Evolutionary conservation across 2,329 filamentous ascomycete genomes (phyloP), one percentile per base, ranked within the genome.

Genomic region (Fonsecaea pugnacius): DNA sequence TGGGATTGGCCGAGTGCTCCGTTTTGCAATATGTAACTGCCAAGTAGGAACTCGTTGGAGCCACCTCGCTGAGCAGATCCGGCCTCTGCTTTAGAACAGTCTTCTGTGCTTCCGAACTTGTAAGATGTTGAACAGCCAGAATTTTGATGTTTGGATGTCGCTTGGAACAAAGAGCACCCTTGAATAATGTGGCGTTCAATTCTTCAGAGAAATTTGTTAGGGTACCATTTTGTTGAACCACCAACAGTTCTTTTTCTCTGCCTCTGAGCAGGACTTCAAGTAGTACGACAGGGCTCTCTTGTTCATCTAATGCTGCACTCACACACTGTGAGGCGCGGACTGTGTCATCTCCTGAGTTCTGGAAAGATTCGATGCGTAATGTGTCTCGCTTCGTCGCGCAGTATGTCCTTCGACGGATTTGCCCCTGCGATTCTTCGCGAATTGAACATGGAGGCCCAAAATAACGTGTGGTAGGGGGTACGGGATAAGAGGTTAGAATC

Each of bases 401-500:
- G 72, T 86, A 88, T 21, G 85, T 88, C 59, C 82, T 82, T 70
- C 86, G 80, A 62, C 80, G 10, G 75, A 74, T 38, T 77, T 78
- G 35, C 78, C 78, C 33, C 75, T 71, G 51, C 78, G 73, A 72
- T 83, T 84, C 67, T 79, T 61, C 72, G 85, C 83, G 51, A 18
- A 87, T 78, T 27, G 86, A 88, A 72, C 80, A 85, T 58, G 86
- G 86, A 36, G 83, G 78, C 58, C 84, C 83, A 60, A 81, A 79
- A 72, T 88, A 84, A 16, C 78, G 80, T 27, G 84, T 82, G 71
- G 86, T 82, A 32, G 86, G 86, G 38, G 86, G 85, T 16, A 88
- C 77, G 58, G 85, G 84, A 73, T 88, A 87, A 16, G 86, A 87
- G 36, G 84, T 83, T 18, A 86, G 78, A 8, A 86, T 79, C 70